Evolutionary conservation across 371 early-diverging fungal genomes (phyloP), one percentile per base, ranked within the genome.

Genomic region (Neoconidiobolus thromboides): DNA sequence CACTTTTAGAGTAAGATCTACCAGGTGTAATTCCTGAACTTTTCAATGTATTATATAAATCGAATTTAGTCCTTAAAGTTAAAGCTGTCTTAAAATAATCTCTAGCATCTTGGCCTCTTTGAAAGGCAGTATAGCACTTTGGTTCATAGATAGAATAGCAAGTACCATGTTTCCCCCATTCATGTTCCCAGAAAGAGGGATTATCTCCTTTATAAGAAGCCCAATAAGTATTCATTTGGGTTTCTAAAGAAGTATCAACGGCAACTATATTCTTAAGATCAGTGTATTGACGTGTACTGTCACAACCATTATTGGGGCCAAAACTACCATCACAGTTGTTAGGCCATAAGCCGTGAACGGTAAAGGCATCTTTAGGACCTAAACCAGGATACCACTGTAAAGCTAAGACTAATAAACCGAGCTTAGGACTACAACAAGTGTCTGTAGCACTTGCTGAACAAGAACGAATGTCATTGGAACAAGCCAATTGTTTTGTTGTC

Each of bases 261-360:
- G 64, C 58, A 14, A 85, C 61, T 38, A 79, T 75, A 10, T 64
- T 52, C 36, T 64, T 72, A 39, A 83, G 69, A 54, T 78, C 68
- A 41, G 66, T 64, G 63, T 79, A 77, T 2, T 69, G 63, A 43
- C 87, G 76, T 3, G 64, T 53, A 3, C 63, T 53, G 67, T 88
- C 87, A 61, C 91, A 88, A 4, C 87, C 87, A 49, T 47, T 64
- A 47, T 60, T 15, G 3, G 81, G 80, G 36, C 75, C 75, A 46
- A 74, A 74, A 41, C 71, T 70, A 63, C 87, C 87, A 10, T 67
- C 48, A 55, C 84, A 85, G 41, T 76, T 74, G 64, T 81, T 86
- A 7, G 91, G 87, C 89, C 89, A 87, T 55, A 89, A 69, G 5
- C 89, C 89, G 62, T 87, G 87, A 36, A 85, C 65, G n/a, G 81